Conservation (phyloP, 2,329 filamentous ascomycete genomes). For the Raffaelea albimanens region DNA sequence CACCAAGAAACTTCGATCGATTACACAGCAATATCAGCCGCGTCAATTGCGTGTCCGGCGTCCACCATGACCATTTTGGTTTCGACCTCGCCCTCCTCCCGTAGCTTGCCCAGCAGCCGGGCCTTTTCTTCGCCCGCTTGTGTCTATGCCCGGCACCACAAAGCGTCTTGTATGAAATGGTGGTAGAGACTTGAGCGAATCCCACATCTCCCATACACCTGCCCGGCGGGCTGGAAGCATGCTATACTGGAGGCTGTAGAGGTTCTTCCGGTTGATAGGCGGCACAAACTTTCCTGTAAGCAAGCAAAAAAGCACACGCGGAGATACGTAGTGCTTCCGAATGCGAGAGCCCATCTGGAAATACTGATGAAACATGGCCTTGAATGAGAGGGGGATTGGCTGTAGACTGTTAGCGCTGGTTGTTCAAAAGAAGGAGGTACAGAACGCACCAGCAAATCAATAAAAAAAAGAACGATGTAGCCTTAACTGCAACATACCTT, state of each 20-base stretch:
- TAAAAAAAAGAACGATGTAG: too few species aligned
- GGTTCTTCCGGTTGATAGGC: slow-evolving; percentile 84
- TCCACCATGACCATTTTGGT: neutral
- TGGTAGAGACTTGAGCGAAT: slow-evolving; percentile 46
- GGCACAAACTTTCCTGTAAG: slow-evolving; percentile 88
- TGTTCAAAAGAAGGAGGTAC: neutral
- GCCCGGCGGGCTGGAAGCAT: slow-evolving; percentile 83
- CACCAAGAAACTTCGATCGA: too few species aligned
- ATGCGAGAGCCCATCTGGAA: slow-evolving; percentile 89
- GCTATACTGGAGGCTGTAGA: slow-evolving; percentile 95
- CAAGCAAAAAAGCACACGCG: slow-evolving; percentile 77
- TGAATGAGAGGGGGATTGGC: slow-evolving; percentile 81
- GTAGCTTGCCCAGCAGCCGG: neutral
- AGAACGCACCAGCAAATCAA: too few species aligned
- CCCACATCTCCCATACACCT: slow-evolving; percentile 80
- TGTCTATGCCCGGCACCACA: slow-evolving; percentile 22
- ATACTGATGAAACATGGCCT: slow-evolving; percentile 96
- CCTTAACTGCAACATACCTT: slow-evolving; percentile 46
- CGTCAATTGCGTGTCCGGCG: neutral
- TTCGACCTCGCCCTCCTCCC: too few species aligned
- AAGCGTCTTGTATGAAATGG: slow-evolving; percentile 32
- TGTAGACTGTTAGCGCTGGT: slow-evolving; percentile 23
- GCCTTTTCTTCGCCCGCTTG: neutral
- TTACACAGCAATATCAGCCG: too few species aligned
- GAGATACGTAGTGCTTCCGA: slow-evolving; percentile 89